phyloP scores from a whole-genome alignment of 2,329 filamentous ascomycete species.

The Ophiostoma fasciatum region DNA sequence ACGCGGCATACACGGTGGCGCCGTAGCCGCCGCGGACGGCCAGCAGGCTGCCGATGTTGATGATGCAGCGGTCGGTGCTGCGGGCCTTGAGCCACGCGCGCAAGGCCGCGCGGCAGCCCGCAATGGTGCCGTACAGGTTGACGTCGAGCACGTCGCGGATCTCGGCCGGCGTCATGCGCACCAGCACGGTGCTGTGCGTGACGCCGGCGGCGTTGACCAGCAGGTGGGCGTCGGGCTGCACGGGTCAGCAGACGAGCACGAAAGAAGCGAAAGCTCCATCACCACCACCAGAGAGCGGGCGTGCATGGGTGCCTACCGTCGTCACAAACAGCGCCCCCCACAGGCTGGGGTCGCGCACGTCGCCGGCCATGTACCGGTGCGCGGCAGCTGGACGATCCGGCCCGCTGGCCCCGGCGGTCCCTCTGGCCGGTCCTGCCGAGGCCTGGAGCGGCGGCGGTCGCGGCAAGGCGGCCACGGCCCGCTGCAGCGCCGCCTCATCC shows the following conservation, averaged over 20 bases:
- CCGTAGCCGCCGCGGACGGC: constrained; percentile 55
- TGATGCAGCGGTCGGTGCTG: constrained; percentile 39
- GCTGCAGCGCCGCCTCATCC: constrained; percentile 28
- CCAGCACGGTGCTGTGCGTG: constrained; percentile 49
- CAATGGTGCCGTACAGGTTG: constrained; percentile 55
- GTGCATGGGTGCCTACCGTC: too few relatives aligned
- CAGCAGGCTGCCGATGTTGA: constrained; percentile 69
- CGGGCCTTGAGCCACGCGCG: constrained; percentile 6
- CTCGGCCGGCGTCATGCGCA: constrained; percentile 32
- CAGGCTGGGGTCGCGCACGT: constrained; percentile 10
- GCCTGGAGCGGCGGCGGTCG: constrained; percentile 12
- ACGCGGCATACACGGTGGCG: constrained; percentile 57
- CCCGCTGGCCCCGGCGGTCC: not conserved
- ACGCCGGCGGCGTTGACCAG: constrained; percentile 73
- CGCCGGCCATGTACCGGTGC: constrained; percentile 10
- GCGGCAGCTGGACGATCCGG: too few relatives aligned
- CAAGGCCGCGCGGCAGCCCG: constrained; percentile 38
- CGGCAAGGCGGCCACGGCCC: constrained; percentile 19
- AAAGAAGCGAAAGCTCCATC: not conserved
- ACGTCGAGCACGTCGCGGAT: constrained; percentile 47
- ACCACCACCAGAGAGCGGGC: too few relatives aligned
- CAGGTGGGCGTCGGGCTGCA: constrained; percentile 24
- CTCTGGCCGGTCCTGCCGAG: not conserved
- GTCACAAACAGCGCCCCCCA: constrained; percentile 11
- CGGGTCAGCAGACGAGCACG: not conserved